Evolutionary conservation across 2,329 filamentous ascomycete species (phyloP).

Genomic region (Penicillium sp.): DNA sequence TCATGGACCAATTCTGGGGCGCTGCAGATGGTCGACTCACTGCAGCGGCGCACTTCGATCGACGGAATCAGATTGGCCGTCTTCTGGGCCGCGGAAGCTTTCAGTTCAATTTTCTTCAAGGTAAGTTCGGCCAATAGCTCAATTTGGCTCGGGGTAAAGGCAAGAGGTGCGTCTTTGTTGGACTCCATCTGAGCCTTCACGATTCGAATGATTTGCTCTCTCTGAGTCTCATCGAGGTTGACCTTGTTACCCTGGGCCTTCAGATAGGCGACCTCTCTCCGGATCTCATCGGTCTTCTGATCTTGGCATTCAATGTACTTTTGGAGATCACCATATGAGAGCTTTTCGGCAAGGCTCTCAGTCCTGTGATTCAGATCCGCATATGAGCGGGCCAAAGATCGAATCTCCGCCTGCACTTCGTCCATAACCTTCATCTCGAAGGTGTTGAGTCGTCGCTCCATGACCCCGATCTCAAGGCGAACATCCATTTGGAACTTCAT

Average conservation of each 20-base stretch:
- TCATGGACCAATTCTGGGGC: background rate
- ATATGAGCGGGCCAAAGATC: slow-evolving; percentile 1
- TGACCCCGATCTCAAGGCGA: slow-evolving; percentile 6
- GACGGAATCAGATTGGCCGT: background rate
- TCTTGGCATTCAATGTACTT: slow-evolving; percentile 8
- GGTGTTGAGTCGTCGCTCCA: slow-evolving; percentile 7
- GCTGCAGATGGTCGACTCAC: background rate
- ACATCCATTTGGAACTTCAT: slow-evolving; percentile 13
- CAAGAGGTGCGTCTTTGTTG: background rate
- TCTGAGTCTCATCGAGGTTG: background rate
- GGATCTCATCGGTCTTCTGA: slow-evolving; percentile 7
- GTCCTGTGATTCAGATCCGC: slow-evolving; percentile 9
- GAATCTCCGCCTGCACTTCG: slow-evolving; percentile 9
- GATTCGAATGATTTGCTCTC: background rate
- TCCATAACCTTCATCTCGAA: slow-evolving; percentile 11
- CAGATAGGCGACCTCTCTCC: slow-evolving; percentile 9
- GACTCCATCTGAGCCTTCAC: background rate
- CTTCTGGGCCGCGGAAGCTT: background rate
- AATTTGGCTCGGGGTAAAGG: background rate
- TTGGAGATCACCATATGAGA: background rate
- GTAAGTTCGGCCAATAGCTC: background rate
- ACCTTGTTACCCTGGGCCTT: background rate
- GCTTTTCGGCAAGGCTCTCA: slow-evolving; percentile 1
- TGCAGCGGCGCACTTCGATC: background rate
- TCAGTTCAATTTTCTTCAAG: background rate